Evolutionary conservation across 2,329 filamentous ascomycete species (phyloP).

Genomic region (Sarocladium kiliense): DNA sequence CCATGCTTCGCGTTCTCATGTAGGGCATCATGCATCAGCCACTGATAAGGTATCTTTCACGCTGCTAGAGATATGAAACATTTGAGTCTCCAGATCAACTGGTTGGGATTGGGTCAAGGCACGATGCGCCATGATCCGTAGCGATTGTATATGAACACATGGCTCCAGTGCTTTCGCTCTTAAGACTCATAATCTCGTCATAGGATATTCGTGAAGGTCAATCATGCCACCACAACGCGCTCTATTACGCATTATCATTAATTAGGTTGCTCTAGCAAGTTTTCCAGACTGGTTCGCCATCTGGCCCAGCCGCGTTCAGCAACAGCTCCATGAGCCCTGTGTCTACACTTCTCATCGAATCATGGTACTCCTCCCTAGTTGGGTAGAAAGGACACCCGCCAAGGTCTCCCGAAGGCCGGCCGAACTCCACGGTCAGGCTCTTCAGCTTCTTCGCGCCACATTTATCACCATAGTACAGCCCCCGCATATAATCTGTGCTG

Average conservation of each 20-base stretch:
- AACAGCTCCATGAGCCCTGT: constrained; percentile 44
- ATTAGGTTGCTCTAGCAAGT: background rate
- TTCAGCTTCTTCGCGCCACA: constrained; percentile 30
- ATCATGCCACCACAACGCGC: too few species aligned
- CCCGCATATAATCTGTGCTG: constrained; percentile 42
- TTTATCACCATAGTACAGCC: constrained; percentile 31
- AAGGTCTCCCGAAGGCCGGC: constrained; percentile 18
- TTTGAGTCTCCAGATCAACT: too few species aligned
- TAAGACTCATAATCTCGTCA: too few species aligned
- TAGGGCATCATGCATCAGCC: too few species aligned
- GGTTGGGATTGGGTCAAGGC: too few species aligned
- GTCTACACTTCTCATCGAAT: constrained; percentile 37
- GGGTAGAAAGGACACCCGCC: constrained; percentile 39
- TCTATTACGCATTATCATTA: background rate
- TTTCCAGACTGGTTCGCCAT: constrained; percentile 4
- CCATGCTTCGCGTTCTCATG: too few species aligned
- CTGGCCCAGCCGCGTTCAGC: constrained; percentile 20
- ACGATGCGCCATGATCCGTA: too few species aligned
- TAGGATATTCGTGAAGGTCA: too few species aligned
- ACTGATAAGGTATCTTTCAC: too few species aligned
- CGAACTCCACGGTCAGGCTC: constrained; percentile 43
- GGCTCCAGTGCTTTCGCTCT: too few species aligned
- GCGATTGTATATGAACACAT: too few species aligned
- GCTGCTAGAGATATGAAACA: too few species aligned
- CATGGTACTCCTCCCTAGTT: constrained; percentile 33